Base-by-base conservation (phyloP, 495 filamentous ascomycete species). In the Schizothecium vesticola region DNA sequence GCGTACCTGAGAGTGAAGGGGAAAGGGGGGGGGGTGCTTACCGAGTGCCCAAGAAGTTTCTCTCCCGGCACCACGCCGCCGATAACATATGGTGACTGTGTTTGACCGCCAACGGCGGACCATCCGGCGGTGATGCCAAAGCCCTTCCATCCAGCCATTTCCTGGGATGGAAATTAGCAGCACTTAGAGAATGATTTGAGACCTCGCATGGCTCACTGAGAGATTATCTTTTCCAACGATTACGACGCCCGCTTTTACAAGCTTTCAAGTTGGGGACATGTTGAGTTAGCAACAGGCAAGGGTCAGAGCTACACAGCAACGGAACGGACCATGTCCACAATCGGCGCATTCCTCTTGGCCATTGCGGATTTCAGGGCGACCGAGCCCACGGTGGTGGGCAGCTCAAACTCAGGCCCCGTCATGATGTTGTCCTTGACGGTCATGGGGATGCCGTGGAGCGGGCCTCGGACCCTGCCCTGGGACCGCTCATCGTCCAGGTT, bases 361-460 rank as follows among this genome's bases (percentile, higher is more conserved):
- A 55, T 24, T 9, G 31, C 61, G 11, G 31, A 24, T 51, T 63
- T 25, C 19, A 68, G 43, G 0, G 60, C 66, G 26, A 33, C 36
- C 0, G 66, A 68, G 24, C 66, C 60, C 2, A 59, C 51, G 3
- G 43, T 68, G 16, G 23, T 68, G 43, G 60, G 23, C 24, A 63
- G 56, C 29, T 58, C 23, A 9, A 63, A 43, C 29, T 68, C 66
- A 1, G 29, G 61, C 1, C 61, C 36, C 1, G 66, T 68, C 36
- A 59, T 33, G 59, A 68, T 68, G 59, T 59, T 68, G 66, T 68
- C 63, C 63, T 69, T 69, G 55, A 69, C 51, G 0, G 57, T 28
- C 23, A 69, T 66, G 25, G 67, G 67, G 31, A 69, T 69, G 58
- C 67, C 67, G 19, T 69, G 67, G 6, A 69, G 63, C 3, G 67